phyloP scores from a whole-genome alignment of 2,329 filamentous ascomycete genomes.

The Neospermospora avenae region DNA sequence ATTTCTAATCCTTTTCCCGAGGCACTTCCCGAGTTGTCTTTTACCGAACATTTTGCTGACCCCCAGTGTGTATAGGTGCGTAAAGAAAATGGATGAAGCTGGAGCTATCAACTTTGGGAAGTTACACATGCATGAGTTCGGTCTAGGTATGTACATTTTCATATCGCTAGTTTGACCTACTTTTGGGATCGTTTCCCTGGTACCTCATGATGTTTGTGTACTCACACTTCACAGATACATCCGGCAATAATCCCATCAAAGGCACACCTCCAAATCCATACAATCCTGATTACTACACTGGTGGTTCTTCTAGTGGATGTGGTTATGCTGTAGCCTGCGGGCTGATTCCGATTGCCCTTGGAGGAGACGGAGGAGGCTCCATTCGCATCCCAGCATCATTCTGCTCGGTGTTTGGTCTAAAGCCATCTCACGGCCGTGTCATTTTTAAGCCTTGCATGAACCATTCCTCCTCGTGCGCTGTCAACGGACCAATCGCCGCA shows the following conservation, averaged over 20 bases:
- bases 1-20: too few relatives aligned
- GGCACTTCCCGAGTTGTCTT: too few relatives aligned
- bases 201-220: background rate
- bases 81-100: slow-evolving; percentile 50
- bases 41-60: too few relatives aligned
- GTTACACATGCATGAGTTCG: slow-evolving; percentile 80
- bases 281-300: slow-evolving; percentile 69
- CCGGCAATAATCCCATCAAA: slow-evolving; percentile 77
- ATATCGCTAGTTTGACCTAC: background rate
- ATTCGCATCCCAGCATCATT: slow-evolving; percentile 41
- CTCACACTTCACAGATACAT: slow-evolving; percentile 57
- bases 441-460: slow-evolving; percentile 37
- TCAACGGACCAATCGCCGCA: slow-evolving; percentile 71
- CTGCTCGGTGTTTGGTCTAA: slow-evolving; percentile 66
- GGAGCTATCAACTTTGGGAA: slow-evolving; percentile 75
- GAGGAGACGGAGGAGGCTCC: slow-evolving; percentile 80
- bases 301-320: slow-evolving; percentile 89
- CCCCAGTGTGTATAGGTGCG: too few relatives aligned
- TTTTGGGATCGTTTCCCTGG: background rate
- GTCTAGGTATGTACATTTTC: slow-evolving; percentile 33
- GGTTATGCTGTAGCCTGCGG: slow-evolving; percentile 74
- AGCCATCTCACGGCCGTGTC: slow-evolving; percentile 70
- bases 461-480: slow-evolving; percentile 51
- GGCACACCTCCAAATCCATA: slow-evolving; percentile 76
- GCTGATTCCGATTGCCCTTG: slow-evolving; percentile 64